A percentile compares a stretch with the other conserved stretches of the same genome.
phyloP scores from a whole-genome alignment of 139 green algal species.

The Chlorella ohadii region DNA sequence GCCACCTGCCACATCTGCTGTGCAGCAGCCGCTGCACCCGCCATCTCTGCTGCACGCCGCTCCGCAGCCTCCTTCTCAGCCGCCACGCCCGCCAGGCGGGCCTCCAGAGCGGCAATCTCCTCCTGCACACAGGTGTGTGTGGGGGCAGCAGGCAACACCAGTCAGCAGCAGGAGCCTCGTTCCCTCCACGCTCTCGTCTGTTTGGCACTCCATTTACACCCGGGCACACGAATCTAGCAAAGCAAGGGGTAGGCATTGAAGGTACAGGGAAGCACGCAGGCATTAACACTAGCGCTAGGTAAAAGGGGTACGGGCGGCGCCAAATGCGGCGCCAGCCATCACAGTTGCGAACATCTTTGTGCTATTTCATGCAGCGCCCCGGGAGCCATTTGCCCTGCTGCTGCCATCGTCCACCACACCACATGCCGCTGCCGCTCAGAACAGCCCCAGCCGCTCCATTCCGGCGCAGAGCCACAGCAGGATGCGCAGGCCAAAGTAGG shows the following conservation, averaged over 20 bases:
- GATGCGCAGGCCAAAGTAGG: constrained; percentile 1
- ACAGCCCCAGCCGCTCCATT: constrained; percentile 7
- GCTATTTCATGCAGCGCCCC: not conserved
- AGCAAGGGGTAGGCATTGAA: not conserved
- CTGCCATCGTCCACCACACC: no score
- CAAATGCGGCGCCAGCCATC: not conserved
- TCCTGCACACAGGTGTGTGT: constrained; percentile 5
- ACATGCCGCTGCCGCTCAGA: not conserved
- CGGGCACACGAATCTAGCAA: not conserved
- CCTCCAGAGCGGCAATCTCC: not conserved
- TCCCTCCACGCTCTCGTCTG: no score
- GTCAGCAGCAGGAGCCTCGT: no score
- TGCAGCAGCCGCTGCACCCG: not conserved
- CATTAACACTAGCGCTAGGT: no score
- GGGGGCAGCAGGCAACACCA: no score
- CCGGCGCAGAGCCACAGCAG: constrained; percentile 6
- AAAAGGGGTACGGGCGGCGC: not conserved
- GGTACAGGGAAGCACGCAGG: no score
- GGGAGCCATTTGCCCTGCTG: no score
- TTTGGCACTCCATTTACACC: not conserved
- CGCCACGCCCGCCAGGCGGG: not conserved
- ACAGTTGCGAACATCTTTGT: not conserved
- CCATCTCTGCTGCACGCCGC: not conserved
- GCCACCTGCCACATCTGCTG: constrained; percentile 6
- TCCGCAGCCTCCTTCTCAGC: not conserved